phyloP scores from a whole-genome alignment of 2,329 filamentous ascomycete species.

The Didymella sp. region DNA sequence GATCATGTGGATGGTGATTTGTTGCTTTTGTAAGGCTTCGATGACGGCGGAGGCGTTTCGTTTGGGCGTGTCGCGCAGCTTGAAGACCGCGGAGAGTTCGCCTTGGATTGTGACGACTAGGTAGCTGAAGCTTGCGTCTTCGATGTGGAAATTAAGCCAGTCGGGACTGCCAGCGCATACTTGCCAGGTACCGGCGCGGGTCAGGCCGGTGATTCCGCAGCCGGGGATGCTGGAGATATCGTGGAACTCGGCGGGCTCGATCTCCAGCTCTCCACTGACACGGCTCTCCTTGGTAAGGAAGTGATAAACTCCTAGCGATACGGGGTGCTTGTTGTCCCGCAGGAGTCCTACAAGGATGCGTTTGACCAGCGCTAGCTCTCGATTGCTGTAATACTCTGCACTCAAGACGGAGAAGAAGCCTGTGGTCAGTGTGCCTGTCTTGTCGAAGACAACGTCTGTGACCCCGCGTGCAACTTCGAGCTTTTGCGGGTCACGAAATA shows the following conservation, averaged over 20 bases:
- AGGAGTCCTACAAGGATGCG: conserved; percentile 51
- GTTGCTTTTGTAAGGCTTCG: conserved; percentile 56
- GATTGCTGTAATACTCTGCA: conserved; percentile 24
- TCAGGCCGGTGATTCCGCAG: conserved; percentile 52
- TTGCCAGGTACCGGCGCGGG: conserved; percentile 27
- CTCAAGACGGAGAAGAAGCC: conserved; percentile 57
- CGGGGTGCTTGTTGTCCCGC: conserved; percentile 58
- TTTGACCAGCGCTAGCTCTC: conserved; percentile 20
- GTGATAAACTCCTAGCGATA: conserved; percentile 56
- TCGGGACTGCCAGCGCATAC: conserved; percentile 57
- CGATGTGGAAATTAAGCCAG: conserved; percentile 54
- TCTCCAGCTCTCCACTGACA: conserved; percentile 5
- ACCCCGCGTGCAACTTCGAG: conserved; percentile 69
- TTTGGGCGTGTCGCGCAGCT: conserved; percentile 57
- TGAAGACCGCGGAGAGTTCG: conserved; percentile 56
- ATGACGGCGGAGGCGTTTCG: conserved; percentile 61
- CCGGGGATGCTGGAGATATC: conserved; percentile 52
- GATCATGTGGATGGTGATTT: conserved; percentile 62
- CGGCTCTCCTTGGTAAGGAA: conserved; percentile 17
- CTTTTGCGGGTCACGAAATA: conserved; percentile 71
- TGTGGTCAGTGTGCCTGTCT: conserved; percentile 76
- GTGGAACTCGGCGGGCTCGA: conserved; percentile 22
- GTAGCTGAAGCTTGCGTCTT: conserved; percentile 37
- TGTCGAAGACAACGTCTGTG: conserved; percentile 77
- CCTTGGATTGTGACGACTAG: conserved; percentile 48